Evolutionary conservation across 1,139 yeast genomes (phyloP).

Genomic region (Groenewaldozyma auringiensis): DNA sequence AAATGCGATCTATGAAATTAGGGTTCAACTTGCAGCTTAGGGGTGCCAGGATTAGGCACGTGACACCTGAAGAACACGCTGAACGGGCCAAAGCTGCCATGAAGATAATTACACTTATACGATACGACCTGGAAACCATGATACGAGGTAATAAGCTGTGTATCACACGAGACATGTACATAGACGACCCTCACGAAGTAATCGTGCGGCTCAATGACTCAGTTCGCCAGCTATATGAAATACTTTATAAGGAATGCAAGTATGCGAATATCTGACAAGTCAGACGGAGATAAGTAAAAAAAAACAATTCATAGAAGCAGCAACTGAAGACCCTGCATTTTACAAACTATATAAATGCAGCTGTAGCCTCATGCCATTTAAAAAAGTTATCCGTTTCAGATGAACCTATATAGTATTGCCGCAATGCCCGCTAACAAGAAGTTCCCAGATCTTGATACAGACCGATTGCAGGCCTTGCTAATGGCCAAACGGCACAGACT

Average conservation of each 20-base stretch:
- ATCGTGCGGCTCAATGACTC: no score
- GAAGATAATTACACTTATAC: neutral
- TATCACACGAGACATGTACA: neutral
- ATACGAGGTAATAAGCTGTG: neutral
- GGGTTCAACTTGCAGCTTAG: neutral
- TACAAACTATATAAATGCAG: no score
- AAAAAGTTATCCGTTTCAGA: neutral
- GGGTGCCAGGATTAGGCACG: neutral
- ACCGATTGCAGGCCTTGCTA: neutral
- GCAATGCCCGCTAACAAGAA: neutral
- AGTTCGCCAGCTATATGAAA: no score
- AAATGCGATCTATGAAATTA: no score
- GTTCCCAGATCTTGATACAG: neutral
- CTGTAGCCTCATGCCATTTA: no score
- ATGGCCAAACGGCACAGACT: conserved; percentile 1
- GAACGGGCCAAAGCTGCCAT: neutral
- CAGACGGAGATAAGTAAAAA: neutral
- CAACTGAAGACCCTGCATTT: no score
- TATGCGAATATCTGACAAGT: neutral
- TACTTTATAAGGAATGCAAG: no score
- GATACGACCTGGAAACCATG: neutral
- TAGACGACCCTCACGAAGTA: neutral
- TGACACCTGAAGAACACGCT: neutral
- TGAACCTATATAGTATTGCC: no score
- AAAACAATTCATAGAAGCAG: no score